phyloP scores from a whole-genome alignment of 352 stramenopile genomes.

The Pythium utonaiense region DNA sequence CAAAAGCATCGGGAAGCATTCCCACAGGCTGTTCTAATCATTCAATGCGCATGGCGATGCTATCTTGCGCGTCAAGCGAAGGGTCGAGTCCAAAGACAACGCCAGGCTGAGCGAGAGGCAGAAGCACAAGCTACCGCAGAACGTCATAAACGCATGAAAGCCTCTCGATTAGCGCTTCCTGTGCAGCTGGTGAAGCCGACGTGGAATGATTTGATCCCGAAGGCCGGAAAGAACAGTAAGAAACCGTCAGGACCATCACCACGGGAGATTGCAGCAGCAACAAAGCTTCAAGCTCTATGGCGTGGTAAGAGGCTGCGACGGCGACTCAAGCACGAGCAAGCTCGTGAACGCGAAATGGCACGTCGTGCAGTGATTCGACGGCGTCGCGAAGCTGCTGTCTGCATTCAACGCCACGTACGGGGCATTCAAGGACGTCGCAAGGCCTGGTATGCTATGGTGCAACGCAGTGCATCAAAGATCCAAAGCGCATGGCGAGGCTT shows the following conservation, averaged over 20 bases:
- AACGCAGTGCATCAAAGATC: conserved; percentile 37
- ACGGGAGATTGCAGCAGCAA: conserved; percentile 31
- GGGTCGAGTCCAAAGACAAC: not conserved
- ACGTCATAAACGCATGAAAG: not conserved
- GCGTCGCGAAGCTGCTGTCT: conserved; percentile 32
- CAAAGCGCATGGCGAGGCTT: conserved; percentile 58
- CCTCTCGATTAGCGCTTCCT: not conserved
- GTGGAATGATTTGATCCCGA: conserved; percentile 4
- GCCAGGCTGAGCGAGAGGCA: conserved; percentile 19
- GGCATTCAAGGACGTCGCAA: conserved; percentile 39
- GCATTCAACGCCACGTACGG: conserved; percentile 58
- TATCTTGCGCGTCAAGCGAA: conserved; percentile 27
- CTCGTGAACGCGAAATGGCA: conserved; percentile 21
- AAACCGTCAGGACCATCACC: conserved; percentile 9
- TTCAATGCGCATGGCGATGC: conserved; percentile 57
- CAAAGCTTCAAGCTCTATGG: conserved; percentile 51
- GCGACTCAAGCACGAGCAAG: conserved; percentile 39
- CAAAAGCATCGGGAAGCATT: conserved; percentile 25
- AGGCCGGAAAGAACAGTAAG: conserved; percentile 1
- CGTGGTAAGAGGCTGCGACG: conserved; percentile 35
- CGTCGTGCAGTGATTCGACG: conserved; percentile 31
- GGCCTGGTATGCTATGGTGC: conserved; percentile 41
- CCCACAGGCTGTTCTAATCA: conserved; percentile 21
- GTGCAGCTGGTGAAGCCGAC: not conserved
- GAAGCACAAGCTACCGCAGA: conserved; percentile 23